phyloP scores from a whole-genome alignment of 805 yeast genomes.

The Cephaloascus albidus region DNA sequence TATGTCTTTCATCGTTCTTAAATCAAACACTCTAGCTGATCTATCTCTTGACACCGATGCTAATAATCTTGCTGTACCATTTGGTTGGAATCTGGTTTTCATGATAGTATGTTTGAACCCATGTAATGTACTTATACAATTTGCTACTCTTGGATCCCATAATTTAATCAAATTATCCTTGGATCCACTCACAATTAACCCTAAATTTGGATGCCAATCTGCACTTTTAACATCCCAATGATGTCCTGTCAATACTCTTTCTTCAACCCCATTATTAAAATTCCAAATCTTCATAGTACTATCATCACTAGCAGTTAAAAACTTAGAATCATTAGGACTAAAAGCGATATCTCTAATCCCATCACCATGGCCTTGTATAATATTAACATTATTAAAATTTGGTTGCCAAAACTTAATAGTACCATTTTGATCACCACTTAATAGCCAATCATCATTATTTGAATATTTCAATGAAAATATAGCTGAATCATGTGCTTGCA shows the following conservation, averaged over 20 bases:
- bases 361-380: slow-evolving; percentile 66
- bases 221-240: slow-evolving; percentile 98
- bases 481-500: slow-evolving; percentile 97
- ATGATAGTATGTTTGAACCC: slow-evolving; percentile 95
- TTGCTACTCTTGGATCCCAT: slow-evolving; percentile 90
- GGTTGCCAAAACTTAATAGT: slow-evolving; percentile 95
- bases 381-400: slow-evolving; percentile 91
- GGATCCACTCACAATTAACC: slow-evolving; percentile 85
- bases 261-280: slow-evolving; percentile 81
- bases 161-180: slow-evolving; percentile 88
- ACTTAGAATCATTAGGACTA: slow-evolving; percentile 83
- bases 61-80: slow-evolving; percentile 58
- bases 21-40: slow-evolving; percentile 79
- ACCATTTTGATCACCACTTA: slow-evolving; percentile 93
- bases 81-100: slow-evolving; percentile 76
- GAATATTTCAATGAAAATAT: slow-evolving; percentile 73
- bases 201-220: slow-evolving; percentile 92
- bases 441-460: slow-evolving; percentile 88
- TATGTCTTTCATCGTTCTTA: slow-evolving; percentile 75
- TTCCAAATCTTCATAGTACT: slow-evolving; percentile 88
- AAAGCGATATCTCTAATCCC: slow-evolving; percentile 82
- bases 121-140: slow-evolving; percentile 70
- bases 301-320: slow-evolving; percentile 93
- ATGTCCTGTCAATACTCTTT: slow-evolving; percentile 75
- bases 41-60: slow-evolving; percentile 88